Conservation (phyloP, 805 yeast genomes). For the Candida piceae region DNA sequence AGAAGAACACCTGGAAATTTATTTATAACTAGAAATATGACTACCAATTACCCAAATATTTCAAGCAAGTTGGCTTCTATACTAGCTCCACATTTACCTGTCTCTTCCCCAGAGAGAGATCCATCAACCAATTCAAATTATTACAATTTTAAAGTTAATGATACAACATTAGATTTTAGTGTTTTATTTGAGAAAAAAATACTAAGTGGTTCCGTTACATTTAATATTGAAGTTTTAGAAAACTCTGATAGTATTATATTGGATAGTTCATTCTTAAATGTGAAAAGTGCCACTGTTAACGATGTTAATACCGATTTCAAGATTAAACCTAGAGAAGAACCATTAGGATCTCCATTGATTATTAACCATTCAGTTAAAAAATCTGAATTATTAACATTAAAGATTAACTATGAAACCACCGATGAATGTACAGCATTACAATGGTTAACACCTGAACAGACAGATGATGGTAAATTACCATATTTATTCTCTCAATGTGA, state of each 20-base stretch:
- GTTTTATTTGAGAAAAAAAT: conserved; percentile 50
- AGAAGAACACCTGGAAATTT: not conserved
- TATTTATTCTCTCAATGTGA: conserved; percentile 86
- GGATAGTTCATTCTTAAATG: conserved; percentile 62
- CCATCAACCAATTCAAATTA: conserved; percentile 80
- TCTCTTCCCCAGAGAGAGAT: conserved; percentile 52
- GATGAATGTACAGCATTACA: conserved; percentile 77
- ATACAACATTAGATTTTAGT: conserved; percentile 48
- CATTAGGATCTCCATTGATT: conserved; percentile 55
- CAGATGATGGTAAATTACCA: conserved; percentile 65
- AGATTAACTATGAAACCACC: conserved; percentile 64
- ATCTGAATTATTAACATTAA: conserved; percentile 24
- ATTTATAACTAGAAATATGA: conserved; percentile 3
- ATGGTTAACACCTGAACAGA: conserved; percentile 70
- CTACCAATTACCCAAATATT: conserved; percentile 22
- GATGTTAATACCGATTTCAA: conserved; percentile 29
- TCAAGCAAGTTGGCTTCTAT: conserved; percentile 22
- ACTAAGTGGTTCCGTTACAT: conserved; percentile 52
- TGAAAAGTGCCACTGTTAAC: conserved; percentile 42
- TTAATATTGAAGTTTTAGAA: conserved; percentile 33
- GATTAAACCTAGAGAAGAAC: conserved; percentile 40
- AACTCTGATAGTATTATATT: conserved; percentile 41
- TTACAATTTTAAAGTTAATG: conserved; percentile 40
- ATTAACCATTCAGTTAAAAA: conserved; percentile 24
- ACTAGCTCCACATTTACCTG: conserved; percentile 31